Percentiles rank a stretch among this genome's conserved stretches.
Conservation (phyloP, 305 asterid genomes). For the Fraxinus velutina region DNA sequence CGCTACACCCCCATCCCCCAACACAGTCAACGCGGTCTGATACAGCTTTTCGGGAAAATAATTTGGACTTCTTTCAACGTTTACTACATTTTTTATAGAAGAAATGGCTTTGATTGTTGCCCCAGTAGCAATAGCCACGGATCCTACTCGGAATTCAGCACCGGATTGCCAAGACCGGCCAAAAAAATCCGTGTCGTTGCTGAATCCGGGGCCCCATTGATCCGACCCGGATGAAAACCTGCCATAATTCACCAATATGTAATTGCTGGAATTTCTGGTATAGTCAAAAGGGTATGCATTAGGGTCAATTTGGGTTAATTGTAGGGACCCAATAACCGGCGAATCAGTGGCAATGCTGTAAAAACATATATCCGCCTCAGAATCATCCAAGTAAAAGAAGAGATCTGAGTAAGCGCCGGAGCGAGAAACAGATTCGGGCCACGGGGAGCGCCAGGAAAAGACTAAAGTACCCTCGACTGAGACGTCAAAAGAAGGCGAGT, state of each 20-base stretch:
- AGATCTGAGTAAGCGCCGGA: slow-evolving; percentile 93
- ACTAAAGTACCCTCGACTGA: slow-evolving; percentile 81
- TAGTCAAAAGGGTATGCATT: slow-evolving; percentile 42
- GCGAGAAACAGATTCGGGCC: slow-evolving; percentile 62
- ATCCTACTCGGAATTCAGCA: slow-evolving; percentile 27
- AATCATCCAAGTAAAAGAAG: slow-evolving; percentile 50
- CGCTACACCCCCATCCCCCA: slow-evolving; percentile 43
- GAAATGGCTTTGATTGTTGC: slow-evolving; percentile 48
- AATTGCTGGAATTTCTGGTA: slow-evolving; percentile 34
- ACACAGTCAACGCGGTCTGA: slow-evolving; percentile 53
- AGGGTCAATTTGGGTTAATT: slow-evolving; percentile 56
- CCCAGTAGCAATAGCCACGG: slow-evolving; percentile 27
- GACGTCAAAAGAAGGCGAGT: slow-evolving; percentile 89
- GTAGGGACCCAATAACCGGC: slow-evolving; percentile 69
- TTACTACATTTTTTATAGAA: slow-evolving; percentile 42
- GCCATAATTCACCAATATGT: slow-evolving; percentile 82
- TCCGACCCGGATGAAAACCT: slow-evolving; percentile 75
- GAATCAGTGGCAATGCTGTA: slow-evolving; percentile 96
- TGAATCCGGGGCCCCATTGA: slow-evolving; percentile 95
- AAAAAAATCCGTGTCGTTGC: slow-evolving; percentile 69
- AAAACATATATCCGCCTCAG: slow-evolving; percentile 65
- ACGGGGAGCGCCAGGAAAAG: slow-evolving; percentile 88
- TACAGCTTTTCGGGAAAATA: slow-evolving; percentile 76
- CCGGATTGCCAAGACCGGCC: slow-evolving; percentile 89
- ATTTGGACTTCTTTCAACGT: slow-evolving; percentile 61